These are phyloP conservation scores for Tulasnella sp. DNA, from an alignment of 768 basidiomycete genomes.

Conservation along the genomic window DNA sequence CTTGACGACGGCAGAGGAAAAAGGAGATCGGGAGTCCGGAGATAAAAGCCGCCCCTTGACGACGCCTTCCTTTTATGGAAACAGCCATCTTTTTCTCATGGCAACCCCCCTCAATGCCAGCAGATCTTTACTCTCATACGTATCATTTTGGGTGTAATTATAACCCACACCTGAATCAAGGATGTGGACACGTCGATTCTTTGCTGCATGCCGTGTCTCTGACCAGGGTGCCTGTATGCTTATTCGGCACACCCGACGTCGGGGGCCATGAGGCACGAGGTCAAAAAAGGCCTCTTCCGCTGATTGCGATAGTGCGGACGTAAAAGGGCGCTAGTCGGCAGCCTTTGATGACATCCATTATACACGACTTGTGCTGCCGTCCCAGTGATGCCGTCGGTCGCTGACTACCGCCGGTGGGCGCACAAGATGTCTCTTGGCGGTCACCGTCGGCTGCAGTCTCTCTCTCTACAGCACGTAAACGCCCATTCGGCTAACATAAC, in stretches of 20 bases:
- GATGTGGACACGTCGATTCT: not conserved
- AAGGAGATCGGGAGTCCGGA: not conserved
- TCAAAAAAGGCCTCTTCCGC: not conserved
- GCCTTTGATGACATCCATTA: not conserved
- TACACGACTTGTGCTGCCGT: not conserved
- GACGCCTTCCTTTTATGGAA: not conserved
- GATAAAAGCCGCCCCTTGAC: not conserved
- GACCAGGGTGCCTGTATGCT: not conserved
- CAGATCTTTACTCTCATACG: not conserved
- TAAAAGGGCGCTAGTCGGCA: not conserved
- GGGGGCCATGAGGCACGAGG: constrained; percentile 3
- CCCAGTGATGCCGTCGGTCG: not conserved
- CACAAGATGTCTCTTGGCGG: not conserved
- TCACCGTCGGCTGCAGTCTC: not conserved
- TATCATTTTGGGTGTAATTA: constrained; percentile 6
- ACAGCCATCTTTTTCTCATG: not conserved
- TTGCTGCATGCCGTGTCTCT: not conserved
- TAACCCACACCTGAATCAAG: not conserved
- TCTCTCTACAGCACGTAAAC: not conserved
- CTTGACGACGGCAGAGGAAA: constrained; percentile 11
- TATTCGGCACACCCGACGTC: not conserved
- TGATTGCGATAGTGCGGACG: not conserved
- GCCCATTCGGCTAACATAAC: not conserved
- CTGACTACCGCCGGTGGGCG: not conserved
- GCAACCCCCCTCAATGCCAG: not conserved